A percentile compares a stretch with the other conserved stretches of the same genome.
Evolutionary conservation across 169 alveolate genomes (phyloP).

Genomic region (Cardiosporidium cionae): DNA sequence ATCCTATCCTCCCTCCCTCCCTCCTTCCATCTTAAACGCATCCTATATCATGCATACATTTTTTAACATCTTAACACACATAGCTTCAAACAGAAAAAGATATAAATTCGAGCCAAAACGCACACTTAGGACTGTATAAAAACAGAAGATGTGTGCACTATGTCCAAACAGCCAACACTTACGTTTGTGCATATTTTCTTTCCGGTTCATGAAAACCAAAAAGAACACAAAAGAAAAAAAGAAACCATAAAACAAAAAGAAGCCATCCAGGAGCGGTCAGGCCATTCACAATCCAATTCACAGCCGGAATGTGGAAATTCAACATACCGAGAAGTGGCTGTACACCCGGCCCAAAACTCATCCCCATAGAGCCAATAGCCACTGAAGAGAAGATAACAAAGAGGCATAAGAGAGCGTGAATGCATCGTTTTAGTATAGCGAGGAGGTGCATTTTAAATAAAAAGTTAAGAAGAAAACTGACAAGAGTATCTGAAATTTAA

Average conservation of each 20-base stretch:
- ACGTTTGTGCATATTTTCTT: not conserved
- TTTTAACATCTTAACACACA: no score
- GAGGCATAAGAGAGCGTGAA: not conserved
- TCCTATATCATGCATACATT: no score
- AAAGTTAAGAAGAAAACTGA: not conserved
- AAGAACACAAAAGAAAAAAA: slow-evolving; percentile 2
- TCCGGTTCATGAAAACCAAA: slow-evolving; percentile 22
- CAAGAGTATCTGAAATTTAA: not conserved
- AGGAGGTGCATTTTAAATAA: no score
- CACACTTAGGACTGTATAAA: no score
- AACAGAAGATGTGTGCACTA: no score
- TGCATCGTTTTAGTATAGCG: no score
- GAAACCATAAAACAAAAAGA: slow-evolving; percentile 14
- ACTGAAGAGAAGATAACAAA: not conserved
- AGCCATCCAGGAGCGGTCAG: slow-evolving; percentile 33
- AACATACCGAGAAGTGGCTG: slow-evolving; percentile 1
- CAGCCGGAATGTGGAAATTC: not conserved
- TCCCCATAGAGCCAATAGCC: slow-evolving; percentile 33
- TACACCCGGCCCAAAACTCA: slow-evolving; percentile 24
- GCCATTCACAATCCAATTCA: slow-evolving; percentile 3
- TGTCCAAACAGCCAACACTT: no score
- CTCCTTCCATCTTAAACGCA: no score
- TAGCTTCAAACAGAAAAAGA: no score
- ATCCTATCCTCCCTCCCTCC: no score
- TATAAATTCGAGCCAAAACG: no score